Base-by-base conservation (phyloP, 2,329 filamentous ascomycete species). In the Reticulascus tulasneorum region DNA sequence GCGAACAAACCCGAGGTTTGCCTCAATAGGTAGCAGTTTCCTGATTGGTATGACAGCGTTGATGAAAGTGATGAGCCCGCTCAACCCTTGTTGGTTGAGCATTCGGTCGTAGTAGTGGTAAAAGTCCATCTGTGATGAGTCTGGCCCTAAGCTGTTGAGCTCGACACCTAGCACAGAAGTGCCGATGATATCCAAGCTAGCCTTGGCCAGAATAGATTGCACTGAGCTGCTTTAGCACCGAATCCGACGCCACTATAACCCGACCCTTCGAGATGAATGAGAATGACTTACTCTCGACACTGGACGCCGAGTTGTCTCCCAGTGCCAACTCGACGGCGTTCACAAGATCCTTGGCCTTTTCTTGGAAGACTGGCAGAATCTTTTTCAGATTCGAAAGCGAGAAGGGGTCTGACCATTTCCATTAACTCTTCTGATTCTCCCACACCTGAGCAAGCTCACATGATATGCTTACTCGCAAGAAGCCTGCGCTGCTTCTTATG, bases 1-100 rank as follows among this genome's bases (percentile, higher is more conserved):
- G 3, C 34, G 35, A n/a, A 63, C 40, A 40, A 66, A 69, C 5
- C 38, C 46, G 6, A 46, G 50, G 37, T 70, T 71, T 2, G 60
- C 60, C 28, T 59, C 37, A 1, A 68, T 23, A 0, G 65, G 66
- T 4, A 67, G 43, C 49, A 62, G 56, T 1, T 42, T 38, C 10
- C 60, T 53, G 7, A 62, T 46, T 3, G 54, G 55, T 6, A 60
- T 11, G 22, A 52, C 53, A 12, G 48, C 48, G 30, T 64, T 57
- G 11, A 62, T 40, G 16, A 57, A 51, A 22, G 45, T 49, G 12
- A 63, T 49, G 4, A 63, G 18, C 9, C 53, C 47, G 1, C 55
- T 52, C 0, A 55, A 15, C 1, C 40, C 38, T 0, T 46, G 34
- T 13, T 56, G 55, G 11, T 58, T 51, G 25, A 64, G 55, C 29